These are phyloP conservation scores for Drosera capensis DNA, from an alignment of 148 eudicot genomes.

Conservation along the genomic window DNA sequence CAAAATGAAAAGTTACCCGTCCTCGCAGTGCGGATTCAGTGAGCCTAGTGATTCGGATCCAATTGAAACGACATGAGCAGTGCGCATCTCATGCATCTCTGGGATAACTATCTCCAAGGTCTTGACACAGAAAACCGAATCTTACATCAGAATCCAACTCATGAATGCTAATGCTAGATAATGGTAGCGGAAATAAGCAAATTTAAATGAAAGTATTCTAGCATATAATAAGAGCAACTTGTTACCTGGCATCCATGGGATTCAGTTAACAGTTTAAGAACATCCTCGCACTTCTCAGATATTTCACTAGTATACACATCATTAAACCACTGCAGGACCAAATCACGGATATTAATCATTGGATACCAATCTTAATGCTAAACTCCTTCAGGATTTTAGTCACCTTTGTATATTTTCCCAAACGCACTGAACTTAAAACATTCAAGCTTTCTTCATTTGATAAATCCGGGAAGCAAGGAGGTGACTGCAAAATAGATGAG, in stretches of 20 bases:
- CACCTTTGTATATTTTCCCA: slow-evolving; percentile 94
- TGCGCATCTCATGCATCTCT: slow-evolving; percentile 74
- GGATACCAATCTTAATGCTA: neutral
- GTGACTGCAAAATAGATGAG: slow-evolving; percentile 34
- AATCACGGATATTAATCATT: slow-evolving; percentile 3
- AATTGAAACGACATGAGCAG: slow-evolving; percentile 80
- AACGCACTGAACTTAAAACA: slow-evolving; percentile 37
- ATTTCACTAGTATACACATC: slow-evolving; percentile 83
- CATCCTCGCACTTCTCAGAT: slow-evolving; percentile 64
- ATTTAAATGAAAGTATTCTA: neutral
- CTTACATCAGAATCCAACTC: neutral
- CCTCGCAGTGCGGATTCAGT: slow-evolving; percentile 58
- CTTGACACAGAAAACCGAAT: slow-evolving; percentile 21
- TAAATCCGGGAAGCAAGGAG: slow-evolving; percentile 69
- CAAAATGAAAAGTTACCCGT: slow-evolving; percentile 38
- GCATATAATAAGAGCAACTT: neutral
- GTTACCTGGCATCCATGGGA: slow-evolving; percentile 63
- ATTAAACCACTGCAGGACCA: slow-evolving; percentile 80
- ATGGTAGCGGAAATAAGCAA: slow-evolving; percentile 1
- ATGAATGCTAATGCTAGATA: neutral
- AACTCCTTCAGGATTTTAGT: neutral
- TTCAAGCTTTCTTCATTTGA: slow-evolving; percentile 27
- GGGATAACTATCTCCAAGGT: slow-evolving; percentile 69
- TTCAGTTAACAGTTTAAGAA: slow-evolving; percentile 53
- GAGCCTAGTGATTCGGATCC: slow-evolving; percentile 65